phyloP scores from a whole-genome alignment of 208 protist species.

The Crithidia thermophila region DNA sequence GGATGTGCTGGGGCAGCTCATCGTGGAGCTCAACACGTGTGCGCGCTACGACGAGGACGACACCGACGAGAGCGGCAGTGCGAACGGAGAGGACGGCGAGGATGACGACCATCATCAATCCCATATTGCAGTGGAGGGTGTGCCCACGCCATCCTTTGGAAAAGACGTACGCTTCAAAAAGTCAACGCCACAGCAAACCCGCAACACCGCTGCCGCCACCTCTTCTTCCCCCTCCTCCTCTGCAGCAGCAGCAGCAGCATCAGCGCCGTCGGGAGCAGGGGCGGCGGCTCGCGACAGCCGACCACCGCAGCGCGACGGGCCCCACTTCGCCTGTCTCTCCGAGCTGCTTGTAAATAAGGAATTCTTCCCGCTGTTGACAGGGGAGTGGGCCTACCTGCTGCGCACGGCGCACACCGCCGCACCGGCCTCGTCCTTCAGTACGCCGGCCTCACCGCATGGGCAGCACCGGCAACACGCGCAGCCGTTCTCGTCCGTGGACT shows the following conservation, averaged over 20 bases:
- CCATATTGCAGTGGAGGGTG: no score
- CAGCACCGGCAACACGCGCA: background rate
- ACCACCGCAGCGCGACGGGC: background rate
- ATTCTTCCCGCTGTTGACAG: slow-evolving; percentile 13
- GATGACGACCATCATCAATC: no score
- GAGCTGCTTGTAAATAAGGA: background rate
- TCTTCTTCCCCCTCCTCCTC: no score
- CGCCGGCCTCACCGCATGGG: background rate
- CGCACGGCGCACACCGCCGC: background rate
- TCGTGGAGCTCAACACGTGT: slow-evolving; percentile 28
- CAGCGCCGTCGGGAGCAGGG: background rate
- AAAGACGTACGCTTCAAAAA: no score
- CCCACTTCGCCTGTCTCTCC: background rate
- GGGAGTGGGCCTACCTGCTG: slow-evolving; percentile 17
- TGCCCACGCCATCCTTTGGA: no score
- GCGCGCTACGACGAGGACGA: background rate
- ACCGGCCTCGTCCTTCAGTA: background rate
- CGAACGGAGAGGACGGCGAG: no score
- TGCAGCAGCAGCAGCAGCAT: background rate
- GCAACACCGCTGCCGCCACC: no score
- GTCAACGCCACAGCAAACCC: no score
- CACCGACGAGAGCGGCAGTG: no score
- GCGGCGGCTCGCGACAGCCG: background rate
- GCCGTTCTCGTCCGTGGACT: background rate
- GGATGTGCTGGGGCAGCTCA: slow-evolving; percentile 31